Evolutionary conservation across 257 asterid species (phyloP), one percentile per base, ranked within the genome.

Genomic region (Primulina huaijiensis): DNA sequence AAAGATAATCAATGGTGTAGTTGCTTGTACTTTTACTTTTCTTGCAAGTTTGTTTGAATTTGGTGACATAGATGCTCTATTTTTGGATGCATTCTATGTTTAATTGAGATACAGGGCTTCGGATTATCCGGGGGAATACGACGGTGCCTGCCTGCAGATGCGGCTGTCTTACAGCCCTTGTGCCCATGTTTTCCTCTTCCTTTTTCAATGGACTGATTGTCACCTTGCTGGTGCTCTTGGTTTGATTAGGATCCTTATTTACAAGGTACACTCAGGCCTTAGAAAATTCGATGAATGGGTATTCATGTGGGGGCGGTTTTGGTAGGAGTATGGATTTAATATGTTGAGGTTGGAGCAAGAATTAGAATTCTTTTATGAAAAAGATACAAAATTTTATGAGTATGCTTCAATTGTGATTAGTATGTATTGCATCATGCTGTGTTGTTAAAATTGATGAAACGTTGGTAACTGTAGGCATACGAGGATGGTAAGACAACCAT

Each of bases 91-190:
- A 35, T 30, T 68, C 37, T 14, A 6, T 67, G 29, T 62, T 30
- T 31, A 52, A 8, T 74, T 67, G 86, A 67, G 75, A 73, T 71
- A 46, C 87, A 93, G 99, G 86, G 95, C 96, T 66, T 93, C 99
- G 0, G 94, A 85, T 78, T 85, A 83, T 77, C 89, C 89, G 3
- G 73, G 84, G 70, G 95, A 79, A 31, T 83, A 85, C 65, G 96
- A 83, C 40, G 96, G 96, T 60, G 92, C 92, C 50, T 82, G 85
- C 79, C 88, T 90, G 76, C 99, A 93, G 75, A 93, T 93, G 99
- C 90, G 99, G 68, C 80, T 93, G n/a, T 89, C 96, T 6, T 93
- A 87, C 72, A 89, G 99, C 81, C 95, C 94, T 10, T 93, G 97
- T 75, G 97, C 97, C 19, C 90, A 85, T 33, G 68, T 89, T 60